phyloP scores from a whole-genome alignment of 2,329 filamentous ascomycete genomes.

The Aureobasidium vineae region DNA sequence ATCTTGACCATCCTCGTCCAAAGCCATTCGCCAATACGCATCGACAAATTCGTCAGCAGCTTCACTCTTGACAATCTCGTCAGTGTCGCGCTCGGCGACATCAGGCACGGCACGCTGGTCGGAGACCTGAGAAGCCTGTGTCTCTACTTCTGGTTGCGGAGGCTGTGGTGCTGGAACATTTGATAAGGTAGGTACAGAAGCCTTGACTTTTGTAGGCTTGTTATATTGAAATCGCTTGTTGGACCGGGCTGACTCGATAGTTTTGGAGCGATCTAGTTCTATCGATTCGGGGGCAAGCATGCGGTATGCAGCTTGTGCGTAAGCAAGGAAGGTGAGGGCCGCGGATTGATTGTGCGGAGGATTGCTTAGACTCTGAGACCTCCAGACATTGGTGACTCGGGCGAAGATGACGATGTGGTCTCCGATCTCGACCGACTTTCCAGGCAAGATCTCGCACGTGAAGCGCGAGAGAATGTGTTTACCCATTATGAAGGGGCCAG shows the following conservation, averaged over 20 bases:
- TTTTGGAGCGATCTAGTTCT: neutral
- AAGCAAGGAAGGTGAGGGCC: neutral
- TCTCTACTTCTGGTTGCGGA: neutral
- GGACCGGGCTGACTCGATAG: neutral
- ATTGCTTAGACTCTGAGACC: neutral
- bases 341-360: neutral
- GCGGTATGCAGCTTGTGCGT: neutral
- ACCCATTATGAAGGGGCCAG: no score
- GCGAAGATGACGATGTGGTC: conserved; percentile 52
- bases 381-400: conserved; percentile 35
- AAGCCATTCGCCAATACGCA: conserved; percentile 5
- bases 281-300: neutral
- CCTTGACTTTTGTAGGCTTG: no score
- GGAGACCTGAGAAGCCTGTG: no score
- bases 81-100: neutral
- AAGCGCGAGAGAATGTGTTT: conserved; percentile 35
- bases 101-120: neutral
- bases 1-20: neutral
- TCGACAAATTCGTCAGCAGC: neutral
- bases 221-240: neutral
- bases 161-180: neutral
- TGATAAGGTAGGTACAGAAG: neutral
- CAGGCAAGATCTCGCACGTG: conserved; percentile 39
- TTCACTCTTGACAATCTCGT: neutral
- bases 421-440: conserved; percentile 43